Evolutionary conservation across 805 yeast genomes (phyloP).

Genomic region (Sugiyamaella boreocaroliniensis): DNA sequence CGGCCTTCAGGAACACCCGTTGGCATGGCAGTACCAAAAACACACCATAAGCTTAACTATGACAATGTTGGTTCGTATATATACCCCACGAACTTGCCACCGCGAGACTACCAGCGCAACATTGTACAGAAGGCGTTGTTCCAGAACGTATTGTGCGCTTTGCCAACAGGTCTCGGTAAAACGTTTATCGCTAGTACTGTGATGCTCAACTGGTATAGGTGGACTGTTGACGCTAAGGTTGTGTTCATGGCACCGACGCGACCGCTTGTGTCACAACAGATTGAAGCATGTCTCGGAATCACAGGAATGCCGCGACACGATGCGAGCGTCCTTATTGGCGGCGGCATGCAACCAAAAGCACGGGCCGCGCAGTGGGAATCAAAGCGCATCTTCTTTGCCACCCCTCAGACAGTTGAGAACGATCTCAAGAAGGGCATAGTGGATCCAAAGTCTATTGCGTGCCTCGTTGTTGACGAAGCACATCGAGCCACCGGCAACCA

Average conservation of each 20-base stretch:
- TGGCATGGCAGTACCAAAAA: background rate
- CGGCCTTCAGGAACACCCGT: background rate
- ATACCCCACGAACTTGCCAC: constrained; percentile 79
- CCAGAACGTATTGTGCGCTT: constrained; percentile 73
- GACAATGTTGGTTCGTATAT: constrained; percentile 44
- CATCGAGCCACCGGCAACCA: constrained; percentile 89
- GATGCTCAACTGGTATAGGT: constrained; percentile 79
- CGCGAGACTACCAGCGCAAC: constrained; percentile 82
- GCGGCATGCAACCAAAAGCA: constrained; percentile 38
- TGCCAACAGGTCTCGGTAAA: constrained; percentile 97
- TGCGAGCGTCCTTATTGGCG: constrained; percentile 62
- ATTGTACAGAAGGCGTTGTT: constrained; percentile 68
- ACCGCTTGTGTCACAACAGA: constrained; percentile 94
- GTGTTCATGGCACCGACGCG: constrained; percentile 96
- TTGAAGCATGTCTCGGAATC: constrained; percentile 81
- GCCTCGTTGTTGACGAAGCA: constrained; percentile 90
- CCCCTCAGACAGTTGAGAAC: constrained; percentile 94
- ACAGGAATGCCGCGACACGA: constrained; percentile 74
- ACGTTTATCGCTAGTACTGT: constrained; percentile 93
- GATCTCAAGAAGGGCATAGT: constrained; percentile 71
- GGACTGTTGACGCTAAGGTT: constrained; percentile 76
- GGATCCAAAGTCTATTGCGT: constrained; percentile 66
- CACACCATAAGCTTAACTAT: constrained; percentile 21
- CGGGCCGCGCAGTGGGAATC: constrained; percentile 72
- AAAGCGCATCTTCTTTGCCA: constrained; percentile 80